Base-by-base conservation (phyloP, 176 grass and related monocot genomes). In the Zoysia pacifica region DNA sequence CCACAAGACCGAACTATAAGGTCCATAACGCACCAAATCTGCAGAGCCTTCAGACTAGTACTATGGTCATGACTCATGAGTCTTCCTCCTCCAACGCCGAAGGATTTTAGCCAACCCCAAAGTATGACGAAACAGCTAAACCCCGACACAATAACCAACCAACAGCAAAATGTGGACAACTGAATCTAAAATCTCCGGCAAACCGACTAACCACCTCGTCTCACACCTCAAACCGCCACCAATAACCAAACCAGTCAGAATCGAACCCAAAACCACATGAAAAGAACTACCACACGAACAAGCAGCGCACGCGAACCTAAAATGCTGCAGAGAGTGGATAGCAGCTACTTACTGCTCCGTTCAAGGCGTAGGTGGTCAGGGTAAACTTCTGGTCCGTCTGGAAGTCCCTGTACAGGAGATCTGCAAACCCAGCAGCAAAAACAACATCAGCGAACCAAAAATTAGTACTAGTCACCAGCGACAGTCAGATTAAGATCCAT, bases 351-450 rank as follows among this genome's bases (percentile, higher is more conserved):
- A 93, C 91, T 36, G 86, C 67, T 93, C 88, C 88, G 69, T 80
- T 88, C 6, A 63, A 20, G 52, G 88, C 52, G 82, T 49, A 90
- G 66, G 88, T 93, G 42, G 79, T 78, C 75, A 93, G 11, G 68
- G 80, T 70, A 42, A 90, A 80, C 70, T 93, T 90, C 69, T 88
- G 85, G 59, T 86, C 82, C 70, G 79, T 90, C 35, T 83, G 67
- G 85, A 90, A 90, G 36, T 88, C 91, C 82, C 52, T 90, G 79
- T 73, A 81, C 37, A 93, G 75, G 67, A 93, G 88, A 83, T 93
- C 91, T 93, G 75, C 65, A 62, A 80, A 75, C 19, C 2, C 69
- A 74, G 28, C 28, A 28, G 28, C 28, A 28, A 28, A 28, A 28
- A 28, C 6, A 65, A n/a, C 53, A 75, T 59, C 49, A 79, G 18